These are phyloP conservation scores for Metschnikowia gruessii DNA, from an alignment of 805 yeast species.

Conservation along the genomic window DNA sequence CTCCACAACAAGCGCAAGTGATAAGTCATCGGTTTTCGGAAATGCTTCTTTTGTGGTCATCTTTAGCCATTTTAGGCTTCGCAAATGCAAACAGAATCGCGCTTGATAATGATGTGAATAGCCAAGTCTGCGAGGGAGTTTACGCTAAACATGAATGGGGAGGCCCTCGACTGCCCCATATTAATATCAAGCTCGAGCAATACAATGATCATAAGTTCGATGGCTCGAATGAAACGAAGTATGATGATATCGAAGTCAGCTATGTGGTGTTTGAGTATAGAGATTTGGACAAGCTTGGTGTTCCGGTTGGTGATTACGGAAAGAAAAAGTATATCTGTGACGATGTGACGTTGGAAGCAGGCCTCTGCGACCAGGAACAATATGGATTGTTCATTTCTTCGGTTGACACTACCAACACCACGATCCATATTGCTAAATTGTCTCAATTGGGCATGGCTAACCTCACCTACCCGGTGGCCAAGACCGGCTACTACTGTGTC, in stretches of 20 bases:
- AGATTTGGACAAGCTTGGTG: constrained; percentile 71
- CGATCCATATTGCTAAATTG: constrained; percentile 56
- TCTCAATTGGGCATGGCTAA: constrained; percentile 57
- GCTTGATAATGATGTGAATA: constrained; percentile 44
- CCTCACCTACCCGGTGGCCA: constrained; percentile 58
- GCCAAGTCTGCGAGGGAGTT: constrained; percentile 86
- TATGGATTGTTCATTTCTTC: constrained; percentile 62
- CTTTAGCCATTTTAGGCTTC: constrained; percentile 10
- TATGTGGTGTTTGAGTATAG: constrained; percentile 80
- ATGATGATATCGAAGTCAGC: constrained; percentile 48
- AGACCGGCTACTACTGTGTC: constrained; percentile 92
- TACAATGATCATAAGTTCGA: constrained; percentile 30
- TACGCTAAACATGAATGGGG: constrained; percentile 86
- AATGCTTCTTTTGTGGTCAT: constrained; percentile 5
- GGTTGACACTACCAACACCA: constrained; percentile 45
- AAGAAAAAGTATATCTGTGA: constrained; percentile 68
- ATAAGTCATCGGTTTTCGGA: background rate
- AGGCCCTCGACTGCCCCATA: constrained; percentile 63
- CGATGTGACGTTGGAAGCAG: constrained; percentile 53
- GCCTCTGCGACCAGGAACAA: constrained; percentile 51
- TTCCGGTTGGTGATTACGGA: constrained; percentile 31
- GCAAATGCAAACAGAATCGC: constrained; percentile 43
- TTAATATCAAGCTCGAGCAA: constrained; percentile 29
- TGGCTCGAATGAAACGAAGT: constrained; percentile 20
- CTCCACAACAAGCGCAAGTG: background rate